Base-by-base conservation (phyloP, 805 yeast species). In the Wickerhamiella australiensis region DNA sequence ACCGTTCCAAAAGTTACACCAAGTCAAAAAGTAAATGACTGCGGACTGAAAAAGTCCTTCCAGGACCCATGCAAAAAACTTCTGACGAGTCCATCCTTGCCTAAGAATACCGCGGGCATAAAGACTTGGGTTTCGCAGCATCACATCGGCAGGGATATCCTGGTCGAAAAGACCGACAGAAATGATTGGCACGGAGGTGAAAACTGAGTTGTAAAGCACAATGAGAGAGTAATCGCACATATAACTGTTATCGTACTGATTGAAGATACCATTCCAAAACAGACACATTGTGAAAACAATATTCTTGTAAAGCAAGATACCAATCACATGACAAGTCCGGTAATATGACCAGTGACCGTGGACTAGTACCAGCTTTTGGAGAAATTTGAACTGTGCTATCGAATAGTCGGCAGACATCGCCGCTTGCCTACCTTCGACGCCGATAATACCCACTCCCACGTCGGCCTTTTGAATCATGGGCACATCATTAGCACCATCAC, bases 401-500 rank as follows among this genome's bases (percentile, higher is more conserved):
- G 87, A 90, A 63, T 82, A 84, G 66, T 83, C 94, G 0, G 90
- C 79, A 1, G 86, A 78, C 94, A 83, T 83, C 5, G 78, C 92
- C 1, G 94, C 94, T 59, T 82, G 90, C 43, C 94, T 66, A 50
- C 94, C 94, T 65, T 83, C 94, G 59, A 81, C 90, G 55, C 94
- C 94, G 2, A 88, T 90, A 58, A 83, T 84, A 53, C 94, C 94
- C 35, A 83, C 79, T 52, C 94, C 94, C 20, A 83, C 80, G 62
- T 84, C 80, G 3, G 94, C 90, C 26, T 84, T 82, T 60, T 84
- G 94, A 53, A 83, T 84, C 94, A 83, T 83, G 8, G 94, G 85
- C 41, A 83, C 94, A 64, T 83, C 94, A 59, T 83, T 83, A 18
- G 94, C 85, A 53, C 99, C 99, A 67, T 92, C 99, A 42, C 99